Conservation (phyloP, 768 basidiomycete genomes). For the Terana coerulea region DNA sequence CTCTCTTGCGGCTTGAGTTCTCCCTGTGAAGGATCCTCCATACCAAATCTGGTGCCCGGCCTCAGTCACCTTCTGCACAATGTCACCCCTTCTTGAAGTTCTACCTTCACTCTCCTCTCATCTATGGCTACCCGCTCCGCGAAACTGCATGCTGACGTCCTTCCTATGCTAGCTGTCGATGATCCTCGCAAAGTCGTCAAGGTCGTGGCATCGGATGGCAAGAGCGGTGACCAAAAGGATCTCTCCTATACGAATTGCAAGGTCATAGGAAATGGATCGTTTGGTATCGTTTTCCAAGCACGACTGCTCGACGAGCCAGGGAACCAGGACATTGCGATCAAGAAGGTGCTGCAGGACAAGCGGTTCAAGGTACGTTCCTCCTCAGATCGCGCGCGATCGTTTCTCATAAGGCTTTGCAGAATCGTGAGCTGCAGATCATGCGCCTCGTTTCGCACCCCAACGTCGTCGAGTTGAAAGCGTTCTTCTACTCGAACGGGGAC, state of each 20-base stretch:
- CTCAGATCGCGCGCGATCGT: conserved; percentile 3
- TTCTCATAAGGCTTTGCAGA: conserved; percentile 44
- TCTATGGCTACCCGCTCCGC: conserved; percentile 6
- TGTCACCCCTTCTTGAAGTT: conserved; percentile 20
- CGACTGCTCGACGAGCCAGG: conserved; percentile 70
- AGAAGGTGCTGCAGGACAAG: conserved; percentile 99
- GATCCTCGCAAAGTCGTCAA: conserved; percentile 96
- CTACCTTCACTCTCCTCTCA: neutral
- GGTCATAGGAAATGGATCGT: conserved; percentile 98
- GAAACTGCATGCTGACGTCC: conserved; percentile 6
- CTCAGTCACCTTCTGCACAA: conserved; percentile 14
- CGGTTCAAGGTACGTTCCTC: conserved; percentile 89
- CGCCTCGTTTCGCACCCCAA: conserved; percentile 94
- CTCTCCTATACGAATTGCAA: conserved; percentile 97
- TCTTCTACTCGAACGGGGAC: conserved; percentile 99
- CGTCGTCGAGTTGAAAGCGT: conserved; percentile 95
- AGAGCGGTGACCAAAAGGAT: conserved; percentile 82
- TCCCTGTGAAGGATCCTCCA: conserved; percentile 1
- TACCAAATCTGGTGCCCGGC: conserved; percentile 8
- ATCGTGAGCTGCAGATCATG: conserved; percentile 99
- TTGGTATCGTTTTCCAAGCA: conserved; percentile 98
- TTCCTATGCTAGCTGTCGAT: conserved; percentile 63
- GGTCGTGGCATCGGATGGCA: conserved; percentile 93
- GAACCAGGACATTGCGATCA: conserved; percentile 93
- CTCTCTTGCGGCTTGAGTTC: conserved; percentile 9